phyloP scores from a whole-genome alignment of 176 grass and related monocot genomes.

The Carex pumila region DNA sequence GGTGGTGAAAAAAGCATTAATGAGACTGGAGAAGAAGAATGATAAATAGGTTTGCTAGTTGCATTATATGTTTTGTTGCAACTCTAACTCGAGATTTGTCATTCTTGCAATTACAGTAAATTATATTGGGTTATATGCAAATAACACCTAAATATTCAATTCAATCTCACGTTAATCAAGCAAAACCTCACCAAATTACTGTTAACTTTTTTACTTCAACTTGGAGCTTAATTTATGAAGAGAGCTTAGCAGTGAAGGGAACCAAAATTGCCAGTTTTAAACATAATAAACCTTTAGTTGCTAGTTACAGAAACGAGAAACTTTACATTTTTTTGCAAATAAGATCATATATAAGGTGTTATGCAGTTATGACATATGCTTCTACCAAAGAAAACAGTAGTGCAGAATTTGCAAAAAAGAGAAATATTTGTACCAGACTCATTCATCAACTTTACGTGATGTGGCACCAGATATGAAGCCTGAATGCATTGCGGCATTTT shows the following conservation, averaged over 20 bases:
- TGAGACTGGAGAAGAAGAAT: neutral
- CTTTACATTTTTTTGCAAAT: no score
- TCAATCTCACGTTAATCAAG: neutral
- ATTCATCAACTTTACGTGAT: conserved; percentile 29
- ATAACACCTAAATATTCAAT: neutral
- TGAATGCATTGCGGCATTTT: conserved; percentile 42
- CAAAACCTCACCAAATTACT: neutral
- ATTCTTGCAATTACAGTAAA: neutral
- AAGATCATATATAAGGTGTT: neutral
- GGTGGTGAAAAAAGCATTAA: conserved; percentile 13
- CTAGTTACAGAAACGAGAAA: neutral
- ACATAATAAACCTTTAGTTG: neutral
- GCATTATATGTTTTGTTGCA: neutral
- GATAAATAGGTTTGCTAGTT: neutral
- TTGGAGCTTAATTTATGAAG: no score
- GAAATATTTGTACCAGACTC: conserved; percentile 30
- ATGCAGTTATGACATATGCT: neutral
- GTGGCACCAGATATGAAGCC: conserved; percentile 40
- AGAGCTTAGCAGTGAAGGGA: no score
- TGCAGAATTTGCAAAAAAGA: neutral
- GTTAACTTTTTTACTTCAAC: no score
- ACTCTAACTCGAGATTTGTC: neutral
- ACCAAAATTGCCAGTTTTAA: no score
- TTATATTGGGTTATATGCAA: neutral
- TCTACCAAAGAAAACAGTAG: neutral